phyloP scores from a whole-genome alignment of 2,329 filamentous ascomycete genomes.

The Esteya vermicola region DNA sequence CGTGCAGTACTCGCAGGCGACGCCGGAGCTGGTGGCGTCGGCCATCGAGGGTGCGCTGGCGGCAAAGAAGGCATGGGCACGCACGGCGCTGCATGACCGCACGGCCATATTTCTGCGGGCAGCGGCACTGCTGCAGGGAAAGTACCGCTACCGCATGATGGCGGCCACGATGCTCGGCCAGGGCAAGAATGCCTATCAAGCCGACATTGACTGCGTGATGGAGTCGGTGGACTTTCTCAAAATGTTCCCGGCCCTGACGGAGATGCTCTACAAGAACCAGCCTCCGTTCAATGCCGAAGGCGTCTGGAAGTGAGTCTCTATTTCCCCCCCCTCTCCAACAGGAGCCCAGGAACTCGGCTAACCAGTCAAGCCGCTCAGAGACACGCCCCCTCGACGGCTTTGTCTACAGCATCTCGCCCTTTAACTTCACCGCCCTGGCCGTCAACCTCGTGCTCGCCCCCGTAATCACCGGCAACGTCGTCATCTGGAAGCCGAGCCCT shows the following conservation, averaged over 20 bases:
- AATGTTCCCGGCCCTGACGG: constrained; percentile 87
- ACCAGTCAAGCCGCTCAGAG: constrained; percentile 70
- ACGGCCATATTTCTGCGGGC: constrained; percentile 93
- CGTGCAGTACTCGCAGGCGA: constrained; percentile 75
- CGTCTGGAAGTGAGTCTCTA: no score
- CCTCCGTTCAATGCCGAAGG: constrained; percentile 70
- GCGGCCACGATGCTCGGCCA: constrained; percentile 91
- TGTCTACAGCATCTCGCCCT: constrained; percentile 85
- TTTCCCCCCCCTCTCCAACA: no score
- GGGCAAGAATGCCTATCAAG: constrained; percentile 97
- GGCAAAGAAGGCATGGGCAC: constrained; percentile 79
- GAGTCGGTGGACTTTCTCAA: constrained; percentile 60
- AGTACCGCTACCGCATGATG: constrained; percentile 96
- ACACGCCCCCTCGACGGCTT: constrained; percentile 87
- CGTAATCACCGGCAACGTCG: constrained; percentile 84
- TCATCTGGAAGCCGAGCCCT: constrained; percentile 93
- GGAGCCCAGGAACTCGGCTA: no score
- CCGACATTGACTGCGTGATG: constrained; percentile 51
- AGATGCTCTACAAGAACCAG: constrained; percentile 80
- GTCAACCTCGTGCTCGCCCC: constrained; percentile 75
- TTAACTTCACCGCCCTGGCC: constrained; percentile 94
- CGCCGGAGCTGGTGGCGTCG: constrained; percentile 55
- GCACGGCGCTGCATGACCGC: constrained; percentile 75
- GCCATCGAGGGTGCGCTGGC: constrained; percentile 75
- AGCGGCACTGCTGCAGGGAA: constrained; percentile 75